These are phyloP conservation scores for Aspergillus ellipticus DNA, from an alignment of 495 filamentous ascomycete species.

Conservation along the genomic window DNA sequence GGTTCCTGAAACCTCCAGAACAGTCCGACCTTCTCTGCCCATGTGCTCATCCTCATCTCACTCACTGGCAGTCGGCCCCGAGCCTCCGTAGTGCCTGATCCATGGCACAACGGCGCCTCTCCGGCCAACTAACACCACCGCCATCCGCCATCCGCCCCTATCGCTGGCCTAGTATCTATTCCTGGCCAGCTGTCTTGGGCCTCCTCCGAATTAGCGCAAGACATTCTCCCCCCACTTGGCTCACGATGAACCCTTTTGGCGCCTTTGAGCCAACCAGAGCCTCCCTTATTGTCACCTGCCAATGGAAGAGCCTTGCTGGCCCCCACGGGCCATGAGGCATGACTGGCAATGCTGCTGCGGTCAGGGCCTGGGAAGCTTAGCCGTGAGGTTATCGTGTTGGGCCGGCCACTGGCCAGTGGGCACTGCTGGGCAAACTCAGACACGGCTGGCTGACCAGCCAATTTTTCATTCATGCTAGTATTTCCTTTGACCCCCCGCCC, in stretches of 20 bases:
- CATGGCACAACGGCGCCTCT: too few relatives aligned
- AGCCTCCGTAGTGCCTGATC: too few relatives aligned
- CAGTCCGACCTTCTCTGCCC: too few relatives aligned
- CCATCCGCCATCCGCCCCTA: background rate
- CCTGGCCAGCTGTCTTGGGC: background rate
- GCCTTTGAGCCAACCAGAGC: background rate
- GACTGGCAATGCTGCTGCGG: background rate
- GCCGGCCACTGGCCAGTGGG: background rate
- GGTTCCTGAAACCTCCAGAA: background rate
- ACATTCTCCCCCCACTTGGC: background rate
- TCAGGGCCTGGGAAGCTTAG: slow-evolving; percentile 2
- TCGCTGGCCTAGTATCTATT: background rate
- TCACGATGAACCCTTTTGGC: background rate
- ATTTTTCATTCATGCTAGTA: background rate
- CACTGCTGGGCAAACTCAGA: too few relatives aligned
- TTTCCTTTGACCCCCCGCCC: background rate
- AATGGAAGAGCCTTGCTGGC: background rate
- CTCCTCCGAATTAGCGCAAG: background rate
- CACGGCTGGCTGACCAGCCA: too few relatives aligned
- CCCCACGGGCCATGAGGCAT: slow-evolving; percentile 3
- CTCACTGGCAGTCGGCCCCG: too few relatives aligned
- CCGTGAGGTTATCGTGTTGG: background rate
- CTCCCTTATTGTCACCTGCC: background rate
- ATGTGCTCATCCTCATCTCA: too few relatives aligned
- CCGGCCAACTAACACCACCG: background rate